Conservation (phyloP, 106 monocot species). For the Iris macrosiphon region DNA sequence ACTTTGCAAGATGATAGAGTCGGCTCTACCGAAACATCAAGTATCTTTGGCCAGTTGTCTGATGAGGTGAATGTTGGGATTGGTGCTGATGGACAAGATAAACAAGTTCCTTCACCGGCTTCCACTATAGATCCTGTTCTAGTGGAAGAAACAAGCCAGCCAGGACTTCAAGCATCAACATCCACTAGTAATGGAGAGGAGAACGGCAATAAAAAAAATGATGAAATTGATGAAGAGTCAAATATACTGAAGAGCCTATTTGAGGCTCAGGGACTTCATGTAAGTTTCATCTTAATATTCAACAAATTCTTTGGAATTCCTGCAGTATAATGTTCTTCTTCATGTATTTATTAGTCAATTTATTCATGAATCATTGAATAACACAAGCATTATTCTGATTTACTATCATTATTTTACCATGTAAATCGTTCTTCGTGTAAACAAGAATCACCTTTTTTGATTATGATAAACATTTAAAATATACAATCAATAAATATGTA, state of each 20-base stretch:
- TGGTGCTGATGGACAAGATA: slow-evolving; percentile 10
- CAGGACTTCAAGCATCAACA: slow-evolving; percentile 2
- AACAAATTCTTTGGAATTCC: not conserved
- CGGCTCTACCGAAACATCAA: slow-evolving; percentile 72
- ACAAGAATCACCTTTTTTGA: too few species aligned
- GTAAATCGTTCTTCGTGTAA: too few species aligned
- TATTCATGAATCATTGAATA: too few species aligned
- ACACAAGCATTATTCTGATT: too few species aligned
- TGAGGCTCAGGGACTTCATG: slow-evolving; percentile 82
- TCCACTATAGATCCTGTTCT: not conserved
- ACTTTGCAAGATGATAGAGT: slow-evolving; percentile 67
- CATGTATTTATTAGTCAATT: too few species aligned
- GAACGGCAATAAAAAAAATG: slow-evolving; percentile 6
- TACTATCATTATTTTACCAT: too few species aligned
- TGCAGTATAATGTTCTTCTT: not conserved
- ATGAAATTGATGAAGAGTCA: slow-evolving; percentile 37
- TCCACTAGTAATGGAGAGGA: slow-evolving; percentile 21
- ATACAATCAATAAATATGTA: too few species aligned
- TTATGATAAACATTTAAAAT: too few species aligned
- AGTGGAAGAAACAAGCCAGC: not conserved
- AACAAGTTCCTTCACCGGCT: slow-evolving; percentile 2
- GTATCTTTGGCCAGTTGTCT: slow-evolving; percentile 75
- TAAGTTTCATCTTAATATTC: slow-evolving; percentile 22
- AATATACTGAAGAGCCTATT: slow-evolving; percentile 68
- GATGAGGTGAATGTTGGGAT: slow-evolving; percentile 49